These are phyloP conservation scores for Salix purpurea DNA, from an alignment of 345 rosid genomes.

Conservation along the genomic window DNA sequence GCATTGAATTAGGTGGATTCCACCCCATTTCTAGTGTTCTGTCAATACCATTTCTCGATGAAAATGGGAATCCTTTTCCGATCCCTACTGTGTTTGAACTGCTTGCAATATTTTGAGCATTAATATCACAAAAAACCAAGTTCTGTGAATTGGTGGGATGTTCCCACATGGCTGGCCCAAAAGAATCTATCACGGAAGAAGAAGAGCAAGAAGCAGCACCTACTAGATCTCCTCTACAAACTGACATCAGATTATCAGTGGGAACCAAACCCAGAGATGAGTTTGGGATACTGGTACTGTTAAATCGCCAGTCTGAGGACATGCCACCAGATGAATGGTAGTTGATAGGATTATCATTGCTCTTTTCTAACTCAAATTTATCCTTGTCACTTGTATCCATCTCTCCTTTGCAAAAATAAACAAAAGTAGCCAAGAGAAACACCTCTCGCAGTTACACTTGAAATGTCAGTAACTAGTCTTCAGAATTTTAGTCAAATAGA, in stretches of 20 bases:
- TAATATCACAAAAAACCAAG: conserved; percentile 59
- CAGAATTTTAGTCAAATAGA: conserved; percentile 17
- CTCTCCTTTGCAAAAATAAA: conserved; percentile 25
- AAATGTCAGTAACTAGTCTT: conserved; percentile 12
- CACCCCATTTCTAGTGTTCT: conserved; percentile 66
- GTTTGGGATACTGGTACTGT: conserved; percentile 43
- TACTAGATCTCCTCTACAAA: conserved; percentile 28
- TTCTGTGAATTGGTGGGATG: conserved; percentile 51
- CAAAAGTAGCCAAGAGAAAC: conserved; percentile 13
- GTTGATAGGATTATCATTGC: conserved; percentile 38
- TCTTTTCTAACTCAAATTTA: conserved; percentile 51
- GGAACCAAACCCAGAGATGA: conserved; percentile 48
- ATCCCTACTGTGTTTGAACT: conserved; percentile 34
- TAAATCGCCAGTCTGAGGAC: conserved; percentile 59
- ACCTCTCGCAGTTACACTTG: conserved; percentile 19
- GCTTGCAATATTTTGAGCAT: conserved; percentile 38
- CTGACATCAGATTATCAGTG: conserved; percentile 43
- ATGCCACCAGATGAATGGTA: conserved; percentile 40
- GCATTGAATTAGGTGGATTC: conserved; percentile 57
- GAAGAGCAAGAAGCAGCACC: conserved; percentile 62
- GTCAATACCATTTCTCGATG: conserved; percentile 46
- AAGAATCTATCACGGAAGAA: conserved; percentile 65
- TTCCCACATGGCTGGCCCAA: conserved; percentile 63
- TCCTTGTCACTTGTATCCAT: conserved; percentile 69
- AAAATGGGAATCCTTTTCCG: conserved; percentile 37